Evolutionary conservation across 305 asterid species (phyloP), one percentile per base, ranked within the genome.

Genomic region (Fraxinus greggii): DNA sequence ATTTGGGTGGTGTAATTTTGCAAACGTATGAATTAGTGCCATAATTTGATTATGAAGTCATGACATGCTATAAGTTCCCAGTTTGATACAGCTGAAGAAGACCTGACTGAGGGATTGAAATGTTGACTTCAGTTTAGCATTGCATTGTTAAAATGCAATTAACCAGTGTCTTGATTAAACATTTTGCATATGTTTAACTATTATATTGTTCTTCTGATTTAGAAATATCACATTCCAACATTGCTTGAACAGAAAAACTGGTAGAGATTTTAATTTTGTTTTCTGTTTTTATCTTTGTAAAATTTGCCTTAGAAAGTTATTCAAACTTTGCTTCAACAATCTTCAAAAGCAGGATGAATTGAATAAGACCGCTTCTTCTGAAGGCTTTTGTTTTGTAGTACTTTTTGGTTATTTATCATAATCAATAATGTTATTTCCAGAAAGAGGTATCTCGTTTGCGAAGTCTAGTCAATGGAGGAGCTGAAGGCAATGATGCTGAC

Each of bases 401-500:
- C 40, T 42, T 86, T 19, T 26, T 74, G 33, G 81, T 75, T 78
- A 76, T 79, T 67, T 54, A 35, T 84, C 72, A 78, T 75, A 45
- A 82, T 26, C 45, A 6, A 80, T 36, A 74, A 81, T 84, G 79
- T 81, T 79, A 77, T 84, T 70, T 84, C 79, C 90, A 96, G 99
- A 96, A 90, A 91, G 98, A 96, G 89, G 92, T 94, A 76, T 86
- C 97, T 72, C 97, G 90, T 79, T 87, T 94, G 89, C 87, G 91
- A 89, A 84, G 88, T 89, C 83, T 90, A 70, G 92, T 82, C 65
- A 88, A 88, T 82, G 98, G 95, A 87, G 97, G 94, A 78, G 87
- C 85, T 87, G 98, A 92, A 84, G 84, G 89, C 88, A 86, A 90
- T 79, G 95, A 91, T 74, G 84, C 42, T 67, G 93, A 92, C 83